These are phyloP conservation scores for Escovopsis sp. DNA, from an alignment of 2,329 filamentous ascomycete species.

Conservation along the genomic window DNA sequence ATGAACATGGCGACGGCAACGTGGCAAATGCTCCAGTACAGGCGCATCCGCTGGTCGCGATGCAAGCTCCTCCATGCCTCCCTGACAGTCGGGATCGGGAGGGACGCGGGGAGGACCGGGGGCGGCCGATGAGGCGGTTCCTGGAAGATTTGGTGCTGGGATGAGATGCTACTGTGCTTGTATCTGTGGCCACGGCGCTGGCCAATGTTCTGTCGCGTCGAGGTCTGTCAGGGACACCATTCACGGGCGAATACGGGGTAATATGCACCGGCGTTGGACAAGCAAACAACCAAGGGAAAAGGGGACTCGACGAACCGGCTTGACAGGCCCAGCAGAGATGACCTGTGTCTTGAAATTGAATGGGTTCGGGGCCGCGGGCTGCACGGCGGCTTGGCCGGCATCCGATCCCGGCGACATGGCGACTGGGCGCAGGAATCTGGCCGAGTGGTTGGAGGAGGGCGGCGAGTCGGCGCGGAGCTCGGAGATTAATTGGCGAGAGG, in stretches of 20 bases:
- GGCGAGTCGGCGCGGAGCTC: not conserved
- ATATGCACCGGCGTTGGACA: not conserved
- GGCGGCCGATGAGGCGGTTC: slow-evolving; percentile 78
- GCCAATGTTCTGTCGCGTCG: slow-evolving; percentile 55
- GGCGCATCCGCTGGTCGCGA: slow-evolving; percentile 64
- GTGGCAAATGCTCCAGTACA: slow-evolving; percentile 86
- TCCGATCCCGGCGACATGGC: slow-evolving; percentile 12
- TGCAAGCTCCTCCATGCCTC: slow-evolving; percentile 89
- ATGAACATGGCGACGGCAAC: slow-evolving; percentile 70
- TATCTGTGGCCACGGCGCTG: slow-evolving; percentile 93
- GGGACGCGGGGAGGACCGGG: slow-evolving; percentile 74
- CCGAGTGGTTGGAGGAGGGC: not conserved
- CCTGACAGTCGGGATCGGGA: slow-evolving; percentile 77
- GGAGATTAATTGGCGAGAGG: not conserved
- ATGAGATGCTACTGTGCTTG: slow-evolving; percentile 87
- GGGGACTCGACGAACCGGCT: slow-evolving; percentile 45
- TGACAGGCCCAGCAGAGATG: slow-evolving; percentile 60
- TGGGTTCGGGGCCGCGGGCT: slow-evolving; percentile 38
- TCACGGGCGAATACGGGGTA: slow-evolving; percentile 1
- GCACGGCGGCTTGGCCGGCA: slow-evolving; percentile 8
- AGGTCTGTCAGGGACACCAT: not conserved
- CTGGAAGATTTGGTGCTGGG: slow-evolving; percentile 85
- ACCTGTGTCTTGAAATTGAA: slow-evolving; percentile 91
- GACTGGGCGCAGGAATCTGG: slow-evolving; percentile 8
- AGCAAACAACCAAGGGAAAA: no score